These are phyloP conservation scores for Saccharomyces hybrid DNA, from an alignment of 1,139 yeast species.

Conservation along the genomic window DNA sequence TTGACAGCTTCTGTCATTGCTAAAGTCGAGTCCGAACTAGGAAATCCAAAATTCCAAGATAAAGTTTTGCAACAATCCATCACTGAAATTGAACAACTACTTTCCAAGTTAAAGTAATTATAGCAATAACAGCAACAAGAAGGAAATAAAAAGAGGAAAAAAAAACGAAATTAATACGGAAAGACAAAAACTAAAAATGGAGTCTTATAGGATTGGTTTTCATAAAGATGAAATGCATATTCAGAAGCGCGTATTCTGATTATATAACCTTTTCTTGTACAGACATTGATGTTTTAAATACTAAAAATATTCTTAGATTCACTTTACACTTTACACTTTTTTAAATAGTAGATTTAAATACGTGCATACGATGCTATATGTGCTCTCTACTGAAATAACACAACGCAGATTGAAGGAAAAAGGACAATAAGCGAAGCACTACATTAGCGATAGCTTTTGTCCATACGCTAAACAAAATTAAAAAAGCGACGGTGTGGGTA, in stretches of 20 bases:
- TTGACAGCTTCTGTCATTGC: slow-evolving; percentile 78
- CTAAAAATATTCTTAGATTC: neutral
- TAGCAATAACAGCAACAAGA: neutral
- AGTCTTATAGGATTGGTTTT: neutral
- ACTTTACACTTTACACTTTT: neutral
- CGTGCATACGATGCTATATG: neutral
- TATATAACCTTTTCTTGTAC: neutral
- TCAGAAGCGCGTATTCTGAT: neutral
- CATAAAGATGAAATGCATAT: neutral
- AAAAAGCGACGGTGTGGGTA: neutral
- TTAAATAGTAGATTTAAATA: neutral
- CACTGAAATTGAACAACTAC: slow-evolving; percentile 83
- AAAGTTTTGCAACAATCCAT: slow-evolving; percentile 84
- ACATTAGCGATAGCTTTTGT: neutral
- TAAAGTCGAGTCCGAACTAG: slow-evolving; percentile 79
- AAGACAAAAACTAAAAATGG: neutral
- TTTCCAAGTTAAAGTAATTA: slow-evolving; percentile 34
- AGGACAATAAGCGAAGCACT: neutral
- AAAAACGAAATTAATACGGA: neutral
- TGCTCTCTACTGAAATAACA: neutral
- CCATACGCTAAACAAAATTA: neutral
- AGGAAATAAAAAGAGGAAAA: neutral
- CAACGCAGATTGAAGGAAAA: neutral
- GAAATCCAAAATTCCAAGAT: slow-evolving; percentile 89
- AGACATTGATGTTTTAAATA: neutral